phyloP scores from a whole-genome alignment of 2,329 filamentous ascomycete species.

The Trichoderma sp. region DNA sequence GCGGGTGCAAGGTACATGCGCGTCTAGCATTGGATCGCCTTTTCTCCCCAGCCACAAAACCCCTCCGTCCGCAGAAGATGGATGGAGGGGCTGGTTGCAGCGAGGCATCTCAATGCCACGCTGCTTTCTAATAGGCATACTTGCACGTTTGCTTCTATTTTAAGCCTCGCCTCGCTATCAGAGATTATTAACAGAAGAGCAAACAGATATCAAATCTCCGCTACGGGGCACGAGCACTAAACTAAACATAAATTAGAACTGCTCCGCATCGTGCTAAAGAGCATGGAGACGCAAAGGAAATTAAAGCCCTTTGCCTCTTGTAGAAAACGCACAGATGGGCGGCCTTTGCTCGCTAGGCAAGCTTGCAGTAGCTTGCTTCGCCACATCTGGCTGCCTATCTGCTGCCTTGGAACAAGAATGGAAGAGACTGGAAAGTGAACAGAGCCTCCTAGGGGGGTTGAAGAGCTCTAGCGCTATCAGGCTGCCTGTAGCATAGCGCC shows the following conservation, averaged over 20 bases:
- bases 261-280: slow-evolving; percentile 21
- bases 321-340: slow-evolving; percentile 3
- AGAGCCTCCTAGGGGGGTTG: slow-evolving; percentile 1
- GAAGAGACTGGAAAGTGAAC: background rate
- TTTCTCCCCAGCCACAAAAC: background rate
- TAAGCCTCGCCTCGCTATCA: background rate
- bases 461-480: slow-evolving; percentile 9
- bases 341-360: slow-evolving; percentile 1
- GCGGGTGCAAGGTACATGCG: background rate
- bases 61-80: slow-evolving; percentile 1
- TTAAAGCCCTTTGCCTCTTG: slow-evolving; percentile 12
- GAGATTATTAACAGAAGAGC: background rate
- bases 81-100: slow-evolving; percentile 17
- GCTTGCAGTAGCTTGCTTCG: slow-evolving; percentile 26
- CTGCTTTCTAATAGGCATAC: background rate
- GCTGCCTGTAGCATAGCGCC: slow-evolving; percentile 7
- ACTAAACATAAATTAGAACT: slow-evolving; percentile 15
- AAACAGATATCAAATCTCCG: background rate
- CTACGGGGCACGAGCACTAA: background rate
- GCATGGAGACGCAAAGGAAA: slow-evolving; percentile 4
- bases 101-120: background rate
- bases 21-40: background rate
- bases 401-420: background rate
- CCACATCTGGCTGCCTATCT: slow-evolving; percentile 19
- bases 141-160: background rate